Conservation (phyloP, 345 rosid species). For the Lumnitzera racemosa region DNA sequence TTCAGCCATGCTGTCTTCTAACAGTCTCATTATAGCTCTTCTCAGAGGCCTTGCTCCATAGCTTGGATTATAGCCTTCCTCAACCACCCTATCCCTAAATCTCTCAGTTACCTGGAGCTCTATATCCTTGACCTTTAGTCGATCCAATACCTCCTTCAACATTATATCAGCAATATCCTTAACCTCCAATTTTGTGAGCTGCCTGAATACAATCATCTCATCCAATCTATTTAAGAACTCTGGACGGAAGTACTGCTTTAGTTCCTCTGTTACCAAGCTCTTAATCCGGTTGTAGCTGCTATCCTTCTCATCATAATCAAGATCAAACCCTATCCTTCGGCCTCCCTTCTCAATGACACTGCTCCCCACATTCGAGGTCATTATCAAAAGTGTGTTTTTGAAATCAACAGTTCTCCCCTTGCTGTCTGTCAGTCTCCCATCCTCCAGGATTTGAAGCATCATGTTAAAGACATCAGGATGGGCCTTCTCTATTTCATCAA, state of each 20-base stretch:
- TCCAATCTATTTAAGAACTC: slow-evolving; percentile 95
- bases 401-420: slow-evolving; percentile 97
- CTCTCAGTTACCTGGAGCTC: slow-evolving; percentile 96
- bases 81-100: slow-evolving; percentile 82
- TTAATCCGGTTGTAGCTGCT: slow-evolving; percentile 88
- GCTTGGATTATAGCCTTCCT: slow-evolving; percentile 94
- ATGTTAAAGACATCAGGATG: slow-evolving; percentile 98
- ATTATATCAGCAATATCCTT: slow-evolving; percentile 90
- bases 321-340: slow-evolving; percentile 81
- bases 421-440: slow-evolving; percentile 94
- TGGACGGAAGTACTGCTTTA: slow-evolving; percentile 87
- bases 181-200: slow-evolving; percentile 83
- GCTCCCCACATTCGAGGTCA: slow-evolving; percentile 98
- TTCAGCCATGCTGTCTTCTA: slow-evolving; percentile 99
- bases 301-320: slow-evolving; percentile 85
- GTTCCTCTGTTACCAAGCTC: slow-evolving; percentile 87
- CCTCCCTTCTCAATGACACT: slow-evolving; percentile 95
- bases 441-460: slow-evolving; percentile 99
- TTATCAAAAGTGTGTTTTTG: slow-evolving; percentile 91
- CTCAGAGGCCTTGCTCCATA: slow-evolving; percentile 96
- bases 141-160: slow-evolving; percentile 78
- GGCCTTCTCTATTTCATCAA: slow-evolving; percentile 97
- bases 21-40: slow-evolving; percentile 89
- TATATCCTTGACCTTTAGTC: slow-evolving; percentile 68
- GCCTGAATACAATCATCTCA: slow-evolving; percentile 95